Percentiles rank a stretch among this genome's conserved stretches.
These are phyloP conservation scores for Lachancea mirantina DNA, from an alignment of 805 yeast species.

Conservation along the genomic window DNA sequence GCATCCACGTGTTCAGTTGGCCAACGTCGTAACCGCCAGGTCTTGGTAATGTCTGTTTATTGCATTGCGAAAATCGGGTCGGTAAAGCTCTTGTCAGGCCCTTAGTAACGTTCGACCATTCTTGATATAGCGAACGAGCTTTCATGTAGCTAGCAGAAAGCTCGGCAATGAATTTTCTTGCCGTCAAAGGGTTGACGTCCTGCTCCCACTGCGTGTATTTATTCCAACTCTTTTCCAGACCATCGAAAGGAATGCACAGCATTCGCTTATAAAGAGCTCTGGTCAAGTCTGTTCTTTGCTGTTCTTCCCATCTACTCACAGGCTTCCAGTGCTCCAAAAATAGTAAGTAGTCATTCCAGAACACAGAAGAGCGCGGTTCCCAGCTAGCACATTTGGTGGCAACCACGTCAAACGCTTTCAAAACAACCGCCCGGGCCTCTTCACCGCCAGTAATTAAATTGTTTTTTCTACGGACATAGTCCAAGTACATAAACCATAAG, in stretches of 20 bases:
- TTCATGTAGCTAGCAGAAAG: constrained; percentile 79
- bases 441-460: constrained; percentile 77
- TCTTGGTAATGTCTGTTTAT: constrained; percentile 25
- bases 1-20: constrained; percentile 52
- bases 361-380: constrained; percentile 60
- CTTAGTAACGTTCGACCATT: constrained; percentile 53
- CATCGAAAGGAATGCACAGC: constrained; percentile 66
- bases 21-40: constrained; percentile 19
- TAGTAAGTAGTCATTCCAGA: constrained; percentile 81
- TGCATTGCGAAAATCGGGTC: constrained; percentile 18
- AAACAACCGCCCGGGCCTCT: constrained; percentile 62
- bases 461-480: constrained; percentile 61
- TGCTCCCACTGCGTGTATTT: constrained; percentile 80
- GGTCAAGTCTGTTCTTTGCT: constrained; percentile 68
- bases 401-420: constrained; percentile 81
- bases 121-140: constrained; percentile 70
- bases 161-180: constrained; percentile 79
- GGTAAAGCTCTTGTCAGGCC: constrained; percentile 39
- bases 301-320: constrained; percentile 73
- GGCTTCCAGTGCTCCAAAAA: constrained; percentile 77
- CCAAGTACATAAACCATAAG: constrained; percentile 71
- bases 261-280: constrained; percentile 66
- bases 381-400: constrained; percentile 61
- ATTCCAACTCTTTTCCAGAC: constrained; percentile 74
- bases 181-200: constrained; percentile 62